These are phyloP conservation scores for Ceratocystis lukuohia DNA, from an alignment of 2,329 filamentous ascomycete species.

Conservation along the genomic window DNA sequence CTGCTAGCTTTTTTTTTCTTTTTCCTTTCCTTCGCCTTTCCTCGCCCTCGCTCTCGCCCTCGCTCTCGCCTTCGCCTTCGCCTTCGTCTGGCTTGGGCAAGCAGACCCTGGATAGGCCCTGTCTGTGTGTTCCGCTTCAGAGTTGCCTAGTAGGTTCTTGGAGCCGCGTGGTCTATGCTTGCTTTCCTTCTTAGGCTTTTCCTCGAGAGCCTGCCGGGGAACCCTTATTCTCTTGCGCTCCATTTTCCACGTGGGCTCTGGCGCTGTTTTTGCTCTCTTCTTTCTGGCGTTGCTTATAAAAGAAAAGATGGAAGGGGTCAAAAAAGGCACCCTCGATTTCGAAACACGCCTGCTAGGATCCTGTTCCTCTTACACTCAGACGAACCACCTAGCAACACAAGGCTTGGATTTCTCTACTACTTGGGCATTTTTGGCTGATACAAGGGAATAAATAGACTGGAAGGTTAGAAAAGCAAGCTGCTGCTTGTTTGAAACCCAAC, in stretches of 20 bases:
- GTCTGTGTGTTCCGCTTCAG: not conserved
- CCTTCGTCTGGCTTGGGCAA: too few relatives aligned
- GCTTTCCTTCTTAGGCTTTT: not conserved
- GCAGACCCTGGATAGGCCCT: not conserved
- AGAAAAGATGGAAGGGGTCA: not conserved
- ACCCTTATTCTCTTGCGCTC: not conserved
- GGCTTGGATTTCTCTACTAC: not conserved
- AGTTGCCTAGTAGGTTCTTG: not conserved
- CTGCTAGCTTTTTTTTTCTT: not conserved
- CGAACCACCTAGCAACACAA: not conserved
- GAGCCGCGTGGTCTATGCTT: not conserved
- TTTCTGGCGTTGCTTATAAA: not conserved
- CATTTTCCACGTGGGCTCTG: not conserved
- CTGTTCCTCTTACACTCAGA: constrained; percentile 1
- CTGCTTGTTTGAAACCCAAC: constrained; percentile 5
- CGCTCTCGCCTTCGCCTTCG: too few relatives aligned
- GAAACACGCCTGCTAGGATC: constrained; percentile 4
- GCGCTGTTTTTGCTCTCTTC: not conserved
- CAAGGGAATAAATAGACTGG: constrained; percentile 5
- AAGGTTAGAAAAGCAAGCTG: not conserved
- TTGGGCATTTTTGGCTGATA: not conserved
- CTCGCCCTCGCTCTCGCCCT: not conserved
- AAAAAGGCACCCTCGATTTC: not conserved
- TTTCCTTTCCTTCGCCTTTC: not conserved
- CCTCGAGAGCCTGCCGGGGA: not conserved